Conservation (phyloP, 306 rosid genomes). For the Coriaria nepalensis region DNA sequence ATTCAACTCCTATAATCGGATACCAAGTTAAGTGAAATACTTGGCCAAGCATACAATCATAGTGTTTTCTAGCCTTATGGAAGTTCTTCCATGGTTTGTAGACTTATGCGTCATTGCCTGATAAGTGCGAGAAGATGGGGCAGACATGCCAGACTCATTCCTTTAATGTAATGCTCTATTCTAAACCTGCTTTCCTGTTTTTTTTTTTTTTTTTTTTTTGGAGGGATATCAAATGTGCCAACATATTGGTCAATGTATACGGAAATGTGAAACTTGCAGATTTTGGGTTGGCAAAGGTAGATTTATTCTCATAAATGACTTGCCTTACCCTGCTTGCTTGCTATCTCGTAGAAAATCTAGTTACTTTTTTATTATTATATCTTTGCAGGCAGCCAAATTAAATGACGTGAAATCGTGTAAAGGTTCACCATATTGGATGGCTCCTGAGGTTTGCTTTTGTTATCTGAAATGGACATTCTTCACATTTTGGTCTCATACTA, state of each 20-base stretch:
- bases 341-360: neutral
- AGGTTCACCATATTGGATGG: conserved; percentile 97
- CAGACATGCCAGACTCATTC: too few species aligned
- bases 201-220: conserved; percentile 2
- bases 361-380: too few species aligned
- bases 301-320: conserved; percentile 4
- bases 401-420: conserved; percentile 67
- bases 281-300: conserved; percentile 97
- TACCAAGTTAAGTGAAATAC: too few species aligned
- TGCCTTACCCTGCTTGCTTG: neutral
- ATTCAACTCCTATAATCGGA: too few species aligned
- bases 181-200: too few species aligned
- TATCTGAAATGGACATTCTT: neutral
- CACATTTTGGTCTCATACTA: too few species aligned
- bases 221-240: conserved; percentile 97
- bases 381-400: conserved; percentile 57
- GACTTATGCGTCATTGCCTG: too few species aligned
- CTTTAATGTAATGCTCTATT: neutral
- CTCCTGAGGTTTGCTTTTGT: conserved; percentile 78
- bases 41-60: too few species aligned
- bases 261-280: conserved; percentile 96
- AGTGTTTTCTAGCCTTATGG: too few species aligned
- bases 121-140: neutral
- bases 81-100: too few species aligned
- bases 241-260: conserved; percentile 75